These are phyloP conservation scores for Hypomyces perniciosus DNA, from an alignment of 2,329 filamentous ascomycete species.

Conservation along the genomic window DNA sequence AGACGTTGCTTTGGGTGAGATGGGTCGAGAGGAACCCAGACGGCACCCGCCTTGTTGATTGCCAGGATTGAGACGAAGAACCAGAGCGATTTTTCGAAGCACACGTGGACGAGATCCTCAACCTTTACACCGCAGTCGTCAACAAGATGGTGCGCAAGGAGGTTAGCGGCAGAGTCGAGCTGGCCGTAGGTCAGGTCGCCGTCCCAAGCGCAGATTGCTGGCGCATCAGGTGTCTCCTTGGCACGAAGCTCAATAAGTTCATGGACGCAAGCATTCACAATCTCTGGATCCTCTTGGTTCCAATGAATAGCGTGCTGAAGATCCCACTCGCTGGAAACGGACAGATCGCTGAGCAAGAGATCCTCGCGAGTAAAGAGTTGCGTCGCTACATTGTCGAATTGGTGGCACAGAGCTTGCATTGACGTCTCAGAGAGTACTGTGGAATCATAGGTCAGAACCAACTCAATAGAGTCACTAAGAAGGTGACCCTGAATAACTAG, in stretches of 20 bases:
- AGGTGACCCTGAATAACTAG: constrained; percentile 9
- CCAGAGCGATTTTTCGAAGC: constrained; percentile 17
- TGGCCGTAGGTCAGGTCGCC: constrained; percentile 16
- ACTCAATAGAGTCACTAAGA: background rate
- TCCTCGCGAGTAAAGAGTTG: background rate
- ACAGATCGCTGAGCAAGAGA: background rate
- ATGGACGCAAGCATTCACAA: constrained; percentile 4
- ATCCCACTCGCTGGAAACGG: constrained; percentile 4
- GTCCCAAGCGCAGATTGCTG: constrained; percentile 17
- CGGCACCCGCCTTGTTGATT: constrained; percentile 23
- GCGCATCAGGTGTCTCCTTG: background rate
- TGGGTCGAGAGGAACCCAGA: constrained; percentile 6
- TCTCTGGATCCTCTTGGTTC: background rate
- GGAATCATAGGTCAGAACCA: constrained; percentile 1
- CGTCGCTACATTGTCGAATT: constrained; percentile 3
- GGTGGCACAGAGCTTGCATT: constrained; percentile 2
- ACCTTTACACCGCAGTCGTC: constrained; percentile 15
- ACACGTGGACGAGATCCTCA: constrained; percentile 16
- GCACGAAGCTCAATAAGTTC: background rate
- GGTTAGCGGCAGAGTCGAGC: constrained; percentile 9
- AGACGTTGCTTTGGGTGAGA: constrained; percentile 1
- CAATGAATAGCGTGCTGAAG: background rate
- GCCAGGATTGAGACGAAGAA: constrained; percentile 19
- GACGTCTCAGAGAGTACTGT: background rate
- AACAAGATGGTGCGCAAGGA: constrained; percentile 1